phyloP scores from a whole-genome alignment of 257 asterid species.

The Jasminum sambac region DNA sequence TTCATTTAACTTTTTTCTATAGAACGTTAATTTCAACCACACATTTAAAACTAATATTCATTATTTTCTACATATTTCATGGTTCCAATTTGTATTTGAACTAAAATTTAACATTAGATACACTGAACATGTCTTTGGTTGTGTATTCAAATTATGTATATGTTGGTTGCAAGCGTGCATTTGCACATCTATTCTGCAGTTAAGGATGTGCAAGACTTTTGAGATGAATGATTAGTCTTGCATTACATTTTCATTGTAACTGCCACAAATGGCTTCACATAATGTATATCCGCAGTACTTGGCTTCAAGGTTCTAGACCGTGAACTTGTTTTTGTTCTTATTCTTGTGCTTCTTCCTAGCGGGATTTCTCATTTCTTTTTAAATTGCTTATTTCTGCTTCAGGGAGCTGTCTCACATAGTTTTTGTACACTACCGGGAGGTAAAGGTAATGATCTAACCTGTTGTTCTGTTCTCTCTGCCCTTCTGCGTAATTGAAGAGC shows the following conservation, averaged over 20 bases:
- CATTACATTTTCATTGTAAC: background rate
- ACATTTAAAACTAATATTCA: too few species aligned
- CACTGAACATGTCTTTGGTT: background rate
- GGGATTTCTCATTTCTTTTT: constrained; percentile 26
- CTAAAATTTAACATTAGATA: too few species aligned
- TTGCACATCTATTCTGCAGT: background rate
- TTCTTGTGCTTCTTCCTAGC: constrained; percentile 9
- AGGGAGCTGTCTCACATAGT: constrained; percentile 90
- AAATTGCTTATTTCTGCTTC: constrained; percentile 37
- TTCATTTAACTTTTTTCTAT: too few species aligned
- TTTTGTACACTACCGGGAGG: constrained; percentile 95
- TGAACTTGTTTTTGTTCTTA: constrained; percentile 1
- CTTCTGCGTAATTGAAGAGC: background rate
- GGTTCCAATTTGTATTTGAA: too few species aligned
- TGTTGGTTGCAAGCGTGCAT: constrained; percentile 6
- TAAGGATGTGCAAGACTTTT: background rate
- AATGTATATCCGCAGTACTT: background rate
- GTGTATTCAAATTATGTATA: background rate
- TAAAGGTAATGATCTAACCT: constrained; percentile 57
- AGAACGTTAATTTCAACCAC: too few species aligned
- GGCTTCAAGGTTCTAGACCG: constrained; percentile 12
- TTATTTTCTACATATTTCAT: too few species aligned
- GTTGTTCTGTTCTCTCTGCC: constrained; percentile 18
- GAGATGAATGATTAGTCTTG: background rate
- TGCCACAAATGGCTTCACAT: background rate